Evolutionary conservation across 2,329 filamentous ascomycete genomes (phyloP).

Genomic region (Aschersonia sp.): DNA sequence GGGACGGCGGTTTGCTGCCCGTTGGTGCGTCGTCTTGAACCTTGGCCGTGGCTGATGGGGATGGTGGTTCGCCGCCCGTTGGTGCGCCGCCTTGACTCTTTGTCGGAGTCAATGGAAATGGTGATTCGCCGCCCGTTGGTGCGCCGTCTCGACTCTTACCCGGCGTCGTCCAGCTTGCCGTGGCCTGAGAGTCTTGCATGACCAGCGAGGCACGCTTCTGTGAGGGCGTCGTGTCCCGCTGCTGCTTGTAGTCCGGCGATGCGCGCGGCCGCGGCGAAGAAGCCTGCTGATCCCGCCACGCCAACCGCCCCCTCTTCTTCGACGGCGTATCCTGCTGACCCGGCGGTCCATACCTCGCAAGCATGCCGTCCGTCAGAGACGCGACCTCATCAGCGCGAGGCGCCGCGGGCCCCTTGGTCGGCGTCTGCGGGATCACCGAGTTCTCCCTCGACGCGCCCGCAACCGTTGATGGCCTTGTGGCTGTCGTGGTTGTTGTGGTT

Average conservation of each 20-base stretch:
- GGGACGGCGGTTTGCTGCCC: background rate
- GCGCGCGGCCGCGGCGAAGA: too few species aligned
- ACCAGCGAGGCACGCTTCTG: conserved; percentile 10
- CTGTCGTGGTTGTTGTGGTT: conserved; percentile 8
- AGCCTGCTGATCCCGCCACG: too few species aligned
- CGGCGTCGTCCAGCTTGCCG: conserved; percentile 16
- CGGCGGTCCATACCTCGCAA: conserved; percentile 23
- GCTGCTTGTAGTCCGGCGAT: too few species aligned
- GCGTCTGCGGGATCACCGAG: conserved; percentile 28
- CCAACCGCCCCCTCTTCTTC: conserved; percentile 7
- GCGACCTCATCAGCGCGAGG: conserved; percentile 1
- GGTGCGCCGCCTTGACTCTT: too few species aligned
- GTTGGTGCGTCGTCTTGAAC: too few species aligned
- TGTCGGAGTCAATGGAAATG: background rate
- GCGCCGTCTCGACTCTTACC: conserved; percentile 7
- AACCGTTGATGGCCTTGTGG: conserved; percentile 10
- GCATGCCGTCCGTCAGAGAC: conserved; percentile 25
- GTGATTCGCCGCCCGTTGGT: background rate
- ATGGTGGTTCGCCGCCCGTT: too few species aligned
- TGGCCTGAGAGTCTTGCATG: conserved; percentile 29
- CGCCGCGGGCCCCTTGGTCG: conserved; percentile 9
- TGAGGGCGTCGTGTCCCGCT: too few species aligned
- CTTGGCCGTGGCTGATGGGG: conserved; percentile 2
- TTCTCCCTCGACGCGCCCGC: conserved; percentile 11
- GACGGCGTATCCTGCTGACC: conserved; percentile 19